Conservation (phyloP, 179 eudicot species). For the Corrigiola litoralis region DNA sequence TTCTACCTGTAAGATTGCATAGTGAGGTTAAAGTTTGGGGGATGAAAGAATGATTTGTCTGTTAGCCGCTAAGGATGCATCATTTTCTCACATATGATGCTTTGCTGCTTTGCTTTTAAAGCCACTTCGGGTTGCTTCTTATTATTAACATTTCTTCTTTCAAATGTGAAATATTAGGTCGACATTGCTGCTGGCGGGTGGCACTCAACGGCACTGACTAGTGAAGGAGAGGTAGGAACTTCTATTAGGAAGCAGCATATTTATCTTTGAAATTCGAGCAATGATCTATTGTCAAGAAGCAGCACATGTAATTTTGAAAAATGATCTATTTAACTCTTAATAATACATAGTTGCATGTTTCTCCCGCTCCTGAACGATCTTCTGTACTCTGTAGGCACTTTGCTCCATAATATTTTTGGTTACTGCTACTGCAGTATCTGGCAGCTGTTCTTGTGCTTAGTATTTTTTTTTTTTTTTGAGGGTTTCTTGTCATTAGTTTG, state of each 20-base stretch:
- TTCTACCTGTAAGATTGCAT: background rate
- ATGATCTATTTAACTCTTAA: background rate
- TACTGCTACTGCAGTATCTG: too few relatives aligned
- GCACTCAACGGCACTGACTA: slow-evolving; percentile 92
- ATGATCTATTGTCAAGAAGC: background rate
- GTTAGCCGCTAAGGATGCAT: background rate
- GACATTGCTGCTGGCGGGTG: slow-evolving; percentile 99
- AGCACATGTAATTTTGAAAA: background rate
- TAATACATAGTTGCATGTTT: background rate
- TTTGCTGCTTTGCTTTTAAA: background rate
- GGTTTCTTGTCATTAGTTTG: too few relatives aligned
- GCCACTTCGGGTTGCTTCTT: background rate
- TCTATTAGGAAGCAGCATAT: background rate
- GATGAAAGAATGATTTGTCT: background rate
- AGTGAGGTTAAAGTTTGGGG: background rate
- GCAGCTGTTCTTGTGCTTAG: too few relatives aligned
- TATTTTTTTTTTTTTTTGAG: background rate
- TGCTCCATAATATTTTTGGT: background rate
- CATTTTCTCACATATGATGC: background rate
- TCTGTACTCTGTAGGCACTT: background rate
- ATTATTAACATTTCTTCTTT: background rate
- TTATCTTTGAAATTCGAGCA: background rate
- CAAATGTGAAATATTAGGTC: slow-evolving; percentile 43
- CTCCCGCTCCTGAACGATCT: background rate
- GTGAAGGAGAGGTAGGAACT: slow-evolving; percentile 79